Evolutionary conservation across 1,139 yeast genomes (phyloP).

Genomic region (Nakaseomyces glabratus): DNA sequence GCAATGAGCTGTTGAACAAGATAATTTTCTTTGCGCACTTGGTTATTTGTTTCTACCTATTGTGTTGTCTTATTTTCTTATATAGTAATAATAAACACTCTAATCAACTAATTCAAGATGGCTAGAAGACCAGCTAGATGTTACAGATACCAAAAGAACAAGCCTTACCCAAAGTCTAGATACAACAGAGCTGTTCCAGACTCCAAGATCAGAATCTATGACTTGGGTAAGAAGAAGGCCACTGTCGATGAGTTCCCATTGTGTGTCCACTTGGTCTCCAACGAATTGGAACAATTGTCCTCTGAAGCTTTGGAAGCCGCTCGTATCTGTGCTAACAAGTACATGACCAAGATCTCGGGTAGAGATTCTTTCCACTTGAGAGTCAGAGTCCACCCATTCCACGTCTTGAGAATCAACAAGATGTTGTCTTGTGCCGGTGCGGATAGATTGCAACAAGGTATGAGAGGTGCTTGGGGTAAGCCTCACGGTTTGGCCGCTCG

Average conservation of each 20-base stretch:
- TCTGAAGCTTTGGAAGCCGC: slow-evolving; percentile 99
- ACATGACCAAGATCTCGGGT: slow-evolving; percentile 94
- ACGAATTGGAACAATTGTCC: slow-evolving; percentile 98
- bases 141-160: slow-evolving; percentile 99
- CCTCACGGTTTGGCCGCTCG: slow-evolving; percentile 99
- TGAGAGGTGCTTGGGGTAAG: slow-evolving; percentile 99
- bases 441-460: slow-evolving; percentile 99
- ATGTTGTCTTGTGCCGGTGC: slow-evolving; percentile 99
- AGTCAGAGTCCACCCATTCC: slow-evolving; percentile 99
- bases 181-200: slow-evolving; percentile 99
- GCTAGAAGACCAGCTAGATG: slow-evolving; percentile 99
- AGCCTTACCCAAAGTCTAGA: slow-evolving; percentile 99
- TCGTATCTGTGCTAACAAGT: slow-evolving; percentile 99
- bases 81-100: not conserved
- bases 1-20: too few relatives aligned
- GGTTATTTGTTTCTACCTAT: not conserved
- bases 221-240: slow-evolving; percentile 99
- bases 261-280: slow-evolving; percentile 97
- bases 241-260: slow-evolving; percentile 98
- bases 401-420: slow-evolving; percentile 99
- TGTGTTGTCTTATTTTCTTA: not conserved
- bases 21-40: too few relatives aligned
- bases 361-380: slow-evolving; percentile 99
- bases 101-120: slow-evolving; percentile 49
- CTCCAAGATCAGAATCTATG: slow-evolving; percentile 97